Evolutionary conservation across 2,329 filamentous ascomycete genomes (phyloP).

Genomic region (Plenodomus lindquistii): DNA sequence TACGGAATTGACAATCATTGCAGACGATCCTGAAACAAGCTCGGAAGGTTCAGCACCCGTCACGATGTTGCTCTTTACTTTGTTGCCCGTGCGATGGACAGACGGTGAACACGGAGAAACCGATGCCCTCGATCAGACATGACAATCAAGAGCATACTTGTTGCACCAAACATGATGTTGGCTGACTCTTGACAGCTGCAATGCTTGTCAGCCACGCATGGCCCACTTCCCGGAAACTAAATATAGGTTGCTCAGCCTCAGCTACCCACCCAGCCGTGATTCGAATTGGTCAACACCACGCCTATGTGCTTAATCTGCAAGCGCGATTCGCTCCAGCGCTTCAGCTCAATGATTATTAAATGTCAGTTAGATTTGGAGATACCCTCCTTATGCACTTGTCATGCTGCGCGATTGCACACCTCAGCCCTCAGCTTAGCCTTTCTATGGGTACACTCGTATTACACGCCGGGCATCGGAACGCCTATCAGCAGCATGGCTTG

Average conservation of each 20-base stretch:
- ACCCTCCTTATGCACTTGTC: too few species aligned
- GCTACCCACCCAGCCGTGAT: not conserved
- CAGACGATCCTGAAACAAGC: too few species aligned
- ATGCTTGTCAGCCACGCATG: conserved; percentile 11
- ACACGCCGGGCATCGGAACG: conserved; percentile 4
- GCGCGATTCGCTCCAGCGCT: not conserved
- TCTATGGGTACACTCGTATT: too few species aligned
- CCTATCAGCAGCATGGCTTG: conserved; percentile 11
- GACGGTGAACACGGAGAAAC: too few species aligned
- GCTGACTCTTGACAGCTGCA: conserved; percentile 10
- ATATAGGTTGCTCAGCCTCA: conserved; percentile 26
- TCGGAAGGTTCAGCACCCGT: too few species aligned
- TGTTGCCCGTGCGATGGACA: not conserved
- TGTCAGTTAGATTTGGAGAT: not conserved
- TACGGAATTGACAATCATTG: too few species aligned
- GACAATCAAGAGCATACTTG: not conserved
- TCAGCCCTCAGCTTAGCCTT: not conserved
- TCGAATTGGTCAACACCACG: not conserved
- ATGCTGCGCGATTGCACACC: too few species aligned
- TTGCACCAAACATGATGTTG: not conserved
- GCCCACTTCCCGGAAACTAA: conserved; percentile 15
- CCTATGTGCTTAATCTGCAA: not conserved
- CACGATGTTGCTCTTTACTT: not conserved
- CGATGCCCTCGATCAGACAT: not conserved
- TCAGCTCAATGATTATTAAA: not conserved